A percentile compares a stretch with the other conserved stretches of the same genome.
Evolutionary conservation across 108 stramenopile genomes (phyloP).

Genomic region (Cylindrotheca fusiformis): DNA sequence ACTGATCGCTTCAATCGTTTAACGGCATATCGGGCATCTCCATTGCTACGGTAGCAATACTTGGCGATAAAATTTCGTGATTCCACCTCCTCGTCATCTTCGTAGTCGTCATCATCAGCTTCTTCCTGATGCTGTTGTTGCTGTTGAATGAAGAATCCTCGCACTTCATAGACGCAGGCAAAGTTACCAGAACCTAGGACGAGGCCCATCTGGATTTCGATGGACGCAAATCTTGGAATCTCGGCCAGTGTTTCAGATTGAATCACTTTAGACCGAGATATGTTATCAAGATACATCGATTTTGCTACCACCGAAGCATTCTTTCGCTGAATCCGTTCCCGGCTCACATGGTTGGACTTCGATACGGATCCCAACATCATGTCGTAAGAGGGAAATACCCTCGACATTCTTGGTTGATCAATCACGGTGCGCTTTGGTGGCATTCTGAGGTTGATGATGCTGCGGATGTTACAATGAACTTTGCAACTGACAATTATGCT

Average conservation of each 20-base stretch:
- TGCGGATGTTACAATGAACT: conserved; percentile 6
- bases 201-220: conserved; percentile 27
- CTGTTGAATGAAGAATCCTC: not conserved
- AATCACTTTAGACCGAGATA: conserved; percentile 33
- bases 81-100: conserved; percentile 1
- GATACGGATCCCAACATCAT: too few relatives aligned
- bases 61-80: conserved; percentile 12
- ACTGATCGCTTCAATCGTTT: conserved; percentile 12
- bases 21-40: conserved; percentile 29
- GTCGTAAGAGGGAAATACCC: too few relatives aligned
- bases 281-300: not conserved
- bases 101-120: not conserved
- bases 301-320: not conserved
- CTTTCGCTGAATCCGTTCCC: too few relatives aligned
- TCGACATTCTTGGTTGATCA: too few relatives aligned
- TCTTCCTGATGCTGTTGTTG: not conserved
- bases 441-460: too few relatives aligned
- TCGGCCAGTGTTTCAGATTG: conserved; percentile 49
- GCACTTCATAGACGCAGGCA: conserved; percentile 42
- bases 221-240: conserved; percentile 13
- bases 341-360: too few relatives aligned
- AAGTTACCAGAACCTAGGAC: conserved; percentile 47
- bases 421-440: too few relatives aligned
- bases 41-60: conserved; percentile 18
- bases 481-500: too few relatives aligned